Conservation (phyloP, 2,329 filamentous ascomycete genomes). For the Dothideomycetes sp. region DNA sequence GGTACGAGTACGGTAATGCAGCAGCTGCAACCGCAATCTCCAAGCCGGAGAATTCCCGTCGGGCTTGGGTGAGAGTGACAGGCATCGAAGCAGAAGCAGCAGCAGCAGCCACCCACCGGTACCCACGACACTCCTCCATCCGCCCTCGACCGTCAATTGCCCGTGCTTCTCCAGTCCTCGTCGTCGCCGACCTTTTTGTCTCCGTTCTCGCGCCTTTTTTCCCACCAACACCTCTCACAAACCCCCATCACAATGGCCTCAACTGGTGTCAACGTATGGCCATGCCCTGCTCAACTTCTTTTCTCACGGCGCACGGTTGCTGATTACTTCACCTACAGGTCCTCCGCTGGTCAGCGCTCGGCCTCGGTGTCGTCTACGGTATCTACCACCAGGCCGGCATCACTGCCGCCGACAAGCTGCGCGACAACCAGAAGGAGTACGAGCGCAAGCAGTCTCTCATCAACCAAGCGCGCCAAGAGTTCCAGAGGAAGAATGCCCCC, state of each 20-base stretch:
- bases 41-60: background rate
- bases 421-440: conserved; percentile 71
- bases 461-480: conserved; percentile 85
- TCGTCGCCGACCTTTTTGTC: background rate
- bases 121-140: too few relatives aligned
- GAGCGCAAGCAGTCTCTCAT: conserved; percentile 88
- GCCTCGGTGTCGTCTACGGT: conserved; percentile 87
- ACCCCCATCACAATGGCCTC: conserved; percentile 19
- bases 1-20: too few relatives aligned
- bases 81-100: background rate
- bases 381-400: conserved; percentile 86
- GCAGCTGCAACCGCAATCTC: background rate
- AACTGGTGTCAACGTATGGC: conserved; percentile 21
- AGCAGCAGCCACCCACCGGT: background rate
- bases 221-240: background rate
- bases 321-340: conserved; percentile 50
- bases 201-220: background rate
- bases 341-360: conserved; percentile 91
- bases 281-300: conserved; percentile 5
- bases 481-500: conserved; percentile 63
- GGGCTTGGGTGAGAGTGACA: background rate
- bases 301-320: background rate
- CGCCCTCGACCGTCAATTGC: conserved; percentile 6
- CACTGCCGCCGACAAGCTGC: conserved; percentile 58
- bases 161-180: conserved; percentile 1